phyloP scores from a whole-genome alignment of 139 green algal genomes.

The Nannochloris sp. region DNA sequence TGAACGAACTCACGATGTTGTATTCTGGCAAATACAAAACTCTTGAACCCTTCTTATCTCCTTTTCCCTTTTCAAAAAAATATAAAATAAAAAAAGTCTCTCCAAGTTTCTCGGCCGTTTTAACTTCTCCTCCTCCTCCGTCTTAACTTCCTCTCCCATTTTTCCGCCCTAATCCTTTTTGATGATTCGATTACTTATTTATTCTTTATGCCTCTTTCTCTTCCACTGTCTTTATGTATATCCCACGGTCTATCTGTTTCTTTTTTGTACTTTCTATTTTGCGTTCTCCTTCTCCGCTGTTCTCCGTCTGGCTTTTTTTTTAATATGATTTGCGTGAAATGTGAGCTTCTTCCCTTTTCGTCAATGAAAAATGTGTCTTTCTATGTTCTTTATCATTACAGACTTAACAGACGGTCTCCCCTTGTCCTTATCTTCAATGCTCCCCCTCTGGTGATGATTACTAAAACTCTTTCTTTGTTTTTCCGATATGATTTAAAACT shows the following conservation, averaged over 20 bases:
- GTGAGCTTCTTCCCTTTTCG: not conserved
- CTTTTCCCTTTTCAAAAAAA: too few species aligned
- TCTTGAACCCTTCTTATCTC: too few species aligned
- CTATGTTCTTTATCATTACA: not conserved
- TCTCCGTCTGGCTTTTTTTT: not conserved
- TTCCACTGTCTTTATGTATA: too few species aligned
- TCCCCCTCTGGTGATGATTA: too few species aligned
- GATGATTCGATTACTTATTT: not conserved
- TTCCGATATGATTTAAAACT: not conserved
- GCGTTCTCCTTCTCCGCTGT: not conserved
- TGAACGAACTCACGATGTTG: too few species aligned
- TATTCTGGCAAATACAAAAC: too few species aligned
- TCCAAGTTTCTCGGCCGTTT: too few species aligned
- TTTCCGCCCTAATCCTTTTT: not conserved
- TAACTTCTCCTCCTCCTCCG: too few species aligned
- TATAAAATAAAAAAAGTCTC: too few species aligned
- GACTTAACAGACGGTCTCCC: not conserved
- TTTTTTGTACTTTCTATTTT: not conserved
- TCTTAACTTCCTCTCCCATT: too few species aligned
- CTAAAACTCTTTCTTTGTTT: conserved; percentile 1
- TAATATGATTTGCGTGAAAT: not conserved
- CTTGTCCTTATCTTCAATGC: not conserved
- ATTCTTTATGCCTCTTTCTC: not conserved
- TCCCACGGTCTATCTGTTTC: too few species aligned
- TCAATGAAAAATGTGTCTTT: not conserved